Percentiles rank a stretch among this genome's conserved stretches.
These are phyloP conservation scores for Microcera coccophila DNA, from an alignment of 2,329 filamentous ascomycete species.

Conservation along the genomic window DNA sequence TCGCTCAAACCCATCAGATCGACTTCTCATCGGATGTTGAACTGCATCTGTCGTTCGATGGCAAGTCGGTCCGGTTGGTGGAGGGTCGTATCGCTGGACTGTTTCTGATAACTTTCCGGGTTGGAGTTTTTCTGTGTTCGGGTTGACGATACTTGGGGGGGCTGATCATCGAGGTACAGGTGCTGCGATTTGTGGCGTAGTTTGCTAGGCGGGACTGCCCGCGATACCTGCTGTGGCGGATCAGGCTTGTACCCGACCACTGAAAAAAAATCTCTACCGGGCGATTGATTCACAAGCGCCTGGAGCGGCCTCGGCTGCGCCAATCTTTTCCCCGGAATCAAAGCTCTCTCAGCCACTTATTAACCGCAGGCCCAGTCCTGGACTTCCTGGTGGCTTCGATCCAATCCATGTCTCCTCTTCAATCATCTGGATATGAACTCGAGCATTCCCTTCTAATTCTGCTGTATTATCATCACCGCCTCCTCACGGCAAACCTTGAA, in stretches of 20 bases:
- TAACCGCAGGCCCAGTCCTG: background rate
- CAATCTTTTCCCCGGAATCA: background rate
- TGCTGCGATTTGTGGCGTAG: background rate
- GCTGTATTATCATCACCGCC: background rate
- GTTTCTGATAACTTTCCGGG: background rate
- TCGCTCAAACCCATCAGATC: slow-evolving; percentile 53
- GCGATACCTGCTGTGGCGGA: background rate
- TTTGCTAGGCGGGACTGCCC: background rate
- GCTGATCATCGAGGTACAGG: background rate
- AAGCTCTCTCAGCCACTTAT: background rate
- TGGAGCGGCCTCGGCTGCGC: background rate
- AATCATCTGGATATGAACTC: too few species aligned
- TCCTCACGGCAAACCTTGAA: background rate
- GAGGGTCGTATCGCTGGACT: background rate
- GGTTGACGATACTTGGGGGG: background rate
- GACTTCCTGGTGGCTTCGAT: too few species aligned
- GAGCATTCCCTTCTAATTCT: background rate
- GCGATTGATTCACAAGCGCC: background rate
- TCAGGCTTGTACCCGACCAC: too few species aligned
- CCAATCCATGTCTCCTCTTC: background rate
- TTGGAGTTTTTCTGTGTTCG: background rate
- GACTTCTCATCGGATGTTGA: background rate
- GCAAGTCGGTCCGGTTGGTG: background rate
- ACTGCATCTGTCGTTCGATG: background rate
- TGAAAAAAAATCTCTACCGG: background rate